Conservation (phyloP, 129 eudicot species). For the Apium graveolens region DNA sequence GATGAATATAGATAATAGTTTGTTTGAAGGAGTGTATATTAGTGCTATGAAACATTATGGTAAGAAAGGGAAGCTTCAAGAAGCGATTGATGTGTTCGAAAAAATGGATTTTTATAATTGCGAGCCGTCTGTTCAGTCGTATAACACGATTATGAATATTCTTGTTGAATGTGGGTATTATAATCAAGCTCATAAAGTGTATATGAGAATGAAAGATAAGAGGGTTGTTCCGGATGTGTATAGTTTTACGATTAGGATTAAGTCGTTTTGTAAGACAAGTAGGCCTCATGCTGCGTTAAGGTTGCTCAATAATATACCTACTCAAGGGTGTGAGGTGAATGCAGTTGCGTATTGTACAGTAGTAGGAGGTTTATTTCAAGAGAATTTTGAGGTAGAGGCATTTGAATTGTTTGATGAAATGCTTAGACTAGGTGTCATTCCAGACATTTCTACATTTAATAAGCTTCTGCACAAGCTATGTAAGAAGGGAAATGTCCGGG, state of each 20-base stretch:
- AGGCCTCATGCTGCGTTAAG: conserved; percentile 78
- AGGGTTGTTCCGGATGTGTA: conserved; percentile 70
- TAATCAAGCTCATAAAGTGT: conserved; percentile 81
- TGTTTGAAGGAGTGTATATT: conserved; percentile 58
- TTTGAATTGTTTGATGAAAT: conserved; percentile 64
- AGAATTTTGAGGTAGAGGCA: conserved; percentile 35
- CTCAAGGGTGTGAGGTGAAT: conserved; percentile 59
- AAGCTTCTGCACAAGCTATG: conserved; percentile 63
- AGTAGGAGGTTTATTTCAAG: conserved; percentile 67
- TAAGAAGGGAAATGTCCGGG: conserved; percentile 62
- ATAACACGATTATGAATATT: conserved; percentile 76
- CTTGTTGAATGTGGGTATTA: conserved; percentile 66
- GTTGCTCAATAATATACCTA: conserved; percentile 67
- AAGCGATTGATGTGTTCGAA: conserved; percentile 80
- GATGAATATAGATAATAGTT: conserved; percentile 40
- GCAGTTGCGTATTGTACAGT: conserved; percentile 83
- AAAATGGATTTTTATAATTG: conserved; percentile 88
- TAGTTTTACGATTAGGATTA: conserved; percentile 79
- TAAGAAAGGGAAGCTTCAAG: conserved; percentile 67
- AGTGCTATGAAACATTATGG: conserved; percentile 75
- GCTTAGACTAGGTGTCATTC: conserved; percentile 52
- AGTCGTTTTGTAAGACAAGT: conserved; percentile 67
- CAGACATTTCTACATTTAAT: conserved; percentile 65
- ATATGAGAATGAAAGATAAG: conserved; percentile 79
- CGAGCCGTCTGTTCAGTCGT: conserved; percentile 61